A percentile compares a stretch with the other conserved stretches of the same genome.
Evolutionary conservation across 306 rosid species (phyloP).

Genomic region (Lathyrus oleraceus): DNA sequence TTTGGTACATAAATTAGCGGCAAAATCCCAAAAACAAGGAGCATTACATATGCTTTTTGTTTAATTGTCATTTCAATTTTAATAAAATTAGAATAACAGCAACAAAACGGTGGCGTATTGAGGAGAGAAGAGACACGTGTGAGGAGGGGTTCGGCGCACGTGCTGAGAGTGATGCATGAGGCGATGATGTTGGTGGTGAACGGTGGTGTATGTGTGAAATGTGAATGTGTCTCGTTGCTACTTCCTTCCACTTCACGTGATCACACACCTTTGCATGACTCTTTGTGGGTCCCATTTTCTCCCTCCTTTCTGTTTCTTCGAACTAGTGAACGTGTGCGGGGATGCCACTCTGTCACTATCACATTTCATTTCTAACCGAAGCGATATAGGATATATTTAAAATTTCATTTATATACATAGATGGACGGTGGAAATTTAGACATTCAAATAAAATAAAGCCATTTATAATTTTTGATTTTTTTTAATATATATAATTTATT

Average conservation of each 20-base stretch:
- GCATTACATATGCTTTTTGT: background rate
- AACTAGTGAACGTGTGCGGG: constrained; percentile 1
- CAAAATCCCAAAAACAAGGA: background rate
- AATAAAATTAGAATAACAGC: too few species aligned
- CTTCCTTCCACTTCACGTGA: constrained; percentile 36
- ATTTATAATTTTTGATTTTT: too few species aligned
- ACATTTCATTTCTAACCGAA: too few species aligned
- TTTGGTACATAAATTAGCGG: background rate
- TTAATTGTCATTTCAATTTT: background rate
- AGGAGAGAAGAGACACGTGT: constrained; percentile 24
- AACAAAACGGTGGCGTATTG: constrained; percentile 7
- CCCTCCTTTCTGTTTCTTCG: background rate
- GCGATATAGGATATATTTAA: too few species aligned
- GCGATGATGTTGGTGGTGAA: constrained; percentile 21
- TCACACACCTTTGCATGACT: constrained; percentile 29
- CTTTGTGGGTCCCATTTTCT: constrained; percentile 25
- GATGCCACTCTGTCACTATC: background rate
- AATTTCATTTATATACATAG: too few species aligned
- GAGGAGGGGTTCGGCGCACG: constrained; percentile 43
- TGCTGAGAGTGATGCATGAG: constrained; percentile 27
- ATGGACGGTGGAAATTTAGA: too few species aligned
- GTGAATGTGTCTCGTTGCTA: background rate
- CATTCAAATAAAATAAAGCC: too few species aligned
- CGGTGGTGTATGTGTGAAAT: background rate
- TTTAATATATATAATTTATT: too few species aligned